phyloP scores from a whole-genome alignment of 768 basidiomycete genomes.

The Pisolithus microcarpus region DNA sequence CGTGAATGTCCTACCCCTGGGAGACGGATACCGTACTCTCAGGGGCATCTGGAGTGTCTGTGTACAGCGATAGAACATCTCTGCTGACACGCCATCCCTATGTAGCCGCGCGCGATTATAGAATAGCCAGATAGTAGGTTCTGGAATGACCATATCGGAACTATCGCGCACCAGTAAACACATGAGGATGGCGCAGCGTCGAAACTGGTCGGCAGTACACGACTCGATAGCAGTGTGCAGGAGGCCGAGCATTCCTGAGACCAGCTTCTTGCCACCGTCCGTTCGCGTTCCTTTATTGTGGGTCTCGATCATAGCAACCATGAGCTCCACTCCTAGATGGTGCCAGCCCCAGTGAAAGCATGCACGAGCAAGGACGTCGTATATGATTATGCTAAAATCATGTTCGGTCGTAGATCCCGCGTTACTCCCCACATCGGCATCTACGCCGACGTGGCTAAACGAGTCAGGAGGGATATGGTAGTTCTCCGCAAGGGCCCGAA shows the following conservation, averaged over 20 bases:
- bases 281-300: slow-evolving; percentile 6
- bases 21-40: slow-evolving; percentile 42
- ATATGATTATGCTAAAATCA: slow-evolving; percentile 42
- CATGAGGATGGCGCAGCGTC: slow-evolving; percentile 37
- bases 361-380: slow-evolving; percentile 42
- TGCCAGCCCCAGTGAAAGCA: slow-evolving; percentile 52
- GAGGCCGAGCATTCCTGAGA: slow-evolving; percentile 36
- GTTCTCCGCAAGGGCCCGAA: slow-evolving; percentile 40
- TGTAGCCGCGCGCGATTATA: slow-evolving; percentile 34
- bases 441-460: slow-evolving; percentile 31
- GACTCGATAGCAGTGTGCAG: slow-evolving; percentile 36
- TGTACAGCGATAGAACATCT: slow-evolving; percentile 41
- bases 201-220: slow-evolving; percentile 31
- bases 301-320: slow-evolving; percentile 25
- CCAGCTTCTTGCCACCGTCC: slow-evolving; percentile 10
- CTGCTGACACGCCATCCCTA: slow-evolving; percentile 30
- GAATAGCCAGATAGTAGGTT: slow-evolving; percentile 38
- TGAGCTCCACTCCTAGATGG: slow-evolving; percentile 33
- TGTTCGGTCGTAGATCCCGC: slow-evolving; percentile 10
- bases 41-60: slow-evolving; percentile 27
- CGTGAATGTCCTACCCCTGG: slow-evolving; percentile 36
- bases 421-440: slow-evolving; percentile 3
- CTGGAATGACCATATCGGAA: slow-evolving; percentile 32
- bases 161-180: slow-evolving; percentile 26
- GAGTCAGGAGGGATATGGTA: slow-evolving; percentile 43